These are phyloP conservation scores for Cyberlindnera mycetangii DNA, from an alignment of 805 yeast genomes.

Conservation along the genomic window DNA sequence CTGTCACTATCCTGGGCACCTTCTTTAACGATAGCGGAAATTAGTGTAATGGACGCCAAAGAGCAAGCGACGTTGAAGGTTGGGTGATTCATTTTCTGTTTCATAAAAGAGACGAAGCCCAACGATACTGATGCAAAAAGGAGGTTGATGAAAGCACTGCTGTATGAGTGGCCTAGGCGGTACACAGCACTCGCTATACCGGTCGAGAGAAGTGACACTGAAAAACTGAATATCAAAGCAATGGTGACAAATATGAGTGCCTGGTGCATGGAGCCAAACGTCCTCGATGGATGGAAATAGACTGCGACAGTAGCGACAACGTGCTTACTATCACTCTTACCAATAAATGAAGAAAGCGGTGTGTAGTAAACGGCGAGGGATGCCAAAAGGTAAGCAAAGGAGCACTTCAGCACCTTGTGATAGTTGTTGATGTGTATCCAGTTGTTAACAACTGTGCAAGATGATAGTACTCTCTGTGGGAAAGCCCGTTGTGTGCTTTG, in stretches of 20 bases:
- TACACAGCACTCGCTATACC: conserved; percentile 45
- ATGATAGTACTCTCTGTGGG: not conserved
- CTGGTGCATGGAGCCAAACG: conserved; percentile 79
- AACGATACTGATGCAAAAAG: conserved; percentile 51
- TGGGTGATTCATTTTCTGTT: conserved; percentile 61
- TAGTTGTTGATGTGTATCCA: conserved; percentile 12
- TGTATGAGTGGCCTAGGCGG: conserved; percentile 42
- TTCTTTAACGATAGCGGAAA: conserved; percentile 71
- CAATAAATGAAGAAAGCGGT: conserved; percentile 49
- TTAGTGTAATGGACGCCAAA: conserved; percentile 65
- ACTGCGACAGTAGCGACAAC: conserved; percentile 80
- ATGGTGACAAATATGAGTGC: conserved; percentile 58
- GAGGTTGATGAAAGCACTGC: conserved; percentile 53
- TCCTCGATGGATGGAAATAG: conserved; percentile 78
- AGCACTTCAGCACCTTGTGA: conserved; percentile 52
- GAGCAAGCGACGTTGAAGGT: conserved; percentile 83
- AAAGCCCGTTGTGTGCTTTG: not conserved
- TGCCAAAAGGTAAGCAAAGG: conserved; percentile 71
- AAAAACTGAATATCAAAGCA: conserved; percentile 51
- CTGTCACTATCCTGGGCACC: conserved; percentile 59
- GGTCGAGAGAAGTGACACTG: conserved; percentile 52
- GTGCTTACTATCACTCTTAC: conserved; percentile 72
- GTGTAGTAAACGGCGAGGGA: conserved; percentile 67
- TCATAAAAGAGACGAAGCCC: conserved; percentile 66
- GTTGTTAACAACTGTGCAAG: not conserved